Percentiles rank a stretch among this genome's conserved stretches.
phyloP scores from a whole-genome alignment of 2,329 filamentous ascomycete genomes.

The Paraphoma chrysanthemicola region DNA sequence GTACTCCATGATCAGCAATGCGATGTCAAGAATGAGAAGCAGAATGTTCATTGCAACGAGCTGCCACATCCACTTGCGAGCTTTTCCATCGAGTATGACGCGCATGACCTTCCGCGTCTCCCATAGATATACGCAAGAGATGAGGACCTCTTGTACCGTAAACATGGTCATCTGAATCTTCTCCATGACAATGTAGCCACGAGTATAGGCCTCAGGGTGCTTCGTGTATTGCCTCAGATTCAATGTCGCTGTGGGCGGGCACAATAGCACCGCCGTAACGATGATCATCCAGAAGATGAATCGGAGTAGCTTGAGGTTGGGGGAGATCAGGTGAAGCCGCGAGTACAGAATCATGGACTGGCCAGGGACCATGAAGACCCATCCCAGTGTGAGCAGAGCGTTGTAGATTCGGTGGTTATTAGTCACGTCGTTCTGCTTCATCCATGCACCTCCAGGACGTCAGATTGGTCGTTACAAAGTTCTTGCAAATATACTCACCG shows the following conservation, averaged over 20 bases:
- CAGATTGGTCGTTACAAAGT: not conserved
- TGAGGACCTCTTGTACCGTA: conserved; percentile 45
- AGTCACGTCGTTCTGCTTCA: not conserved
- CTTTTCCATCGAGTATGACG: conserved; percentile 11
- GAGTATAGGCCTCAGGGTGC: conserved; percentile 9
- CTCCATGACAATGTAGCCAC: conserved; percentile 37
- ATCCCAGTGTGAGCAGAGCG: conserved; percentile 53
- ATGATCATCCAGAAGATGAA: conserved; percentile 63
- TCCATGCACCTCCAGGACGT: not conserved
- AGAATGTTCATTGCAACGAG: conserved; percentile 21
- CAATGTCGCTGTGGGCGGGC: conserved; percentile 57
- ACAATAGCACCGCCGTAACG: conserved; percentile 26
- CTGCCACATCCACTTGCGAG: conserved; percentile 18
- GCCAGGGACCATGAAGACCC: conserved; percentile 66
- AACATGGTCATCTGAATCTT: conserved; percentile 50
- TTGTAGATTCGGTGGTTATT: conserved; percentile 21
- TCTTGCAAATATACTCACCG: not conserved
- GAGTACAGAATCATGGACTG: conserved; percentile 67
- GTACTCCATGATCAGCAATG: conserved; percentile 17
- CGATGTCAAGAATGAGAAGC: conserved; percentile 15
- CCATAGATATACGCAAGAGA: conserved; percentile 56
- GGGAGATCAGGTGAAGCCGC: conserved; percentile 39
- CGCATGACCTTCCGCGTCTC: conserved; percentile 45
- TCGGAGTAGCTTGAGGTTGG: conserved; percentile 11
- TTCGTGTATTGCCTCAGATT: conserved; percentile 29